These are phyloP conservation scores for Sporopachydermia quercuum DNA, from an alignment of 805 yeast genomes.

Conservation along the genomic window DNA sequence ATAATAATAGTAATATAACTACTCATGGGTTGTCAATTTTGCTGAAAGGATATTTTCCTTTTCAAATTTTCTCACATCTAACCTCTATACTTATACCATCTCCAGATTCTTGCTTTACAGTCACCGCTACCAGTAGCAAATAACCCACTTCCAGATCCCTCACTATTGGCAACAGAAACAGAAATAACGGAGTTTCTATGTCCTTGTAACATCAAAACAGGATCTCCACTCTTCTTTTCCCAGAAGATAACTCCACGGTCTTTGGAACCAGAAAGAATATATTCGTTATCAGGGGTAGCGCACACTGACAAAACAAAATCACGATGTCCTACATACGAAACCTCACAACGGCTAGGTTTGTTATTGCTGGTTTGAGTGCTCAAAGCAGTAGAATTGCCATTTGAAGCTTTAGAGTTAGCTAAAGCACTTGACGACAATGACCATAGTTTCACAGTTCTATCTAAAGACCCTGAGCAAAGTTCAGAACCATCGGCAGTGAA, in stretches of 20 bases:
- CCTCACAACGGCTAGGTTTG: conserved; percentile 54
- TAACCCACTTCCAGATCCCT: conserved; percentile 55
- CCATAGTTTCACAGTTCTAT: conserved; percentile 94
- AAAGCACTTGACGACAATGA: conserved; percentile 46
- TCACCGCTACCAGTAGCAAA: conserved; percentile 98
- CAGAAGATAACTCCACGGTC: conserved; percentile 96
- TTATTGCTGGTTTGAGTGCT: too few relatives aligned
- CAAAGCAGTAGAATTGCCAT: conserved; percentile 19
- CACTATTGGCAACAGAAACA: conserved; percentile 75
- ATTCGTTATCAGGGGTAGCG: conserved; percentile 83
- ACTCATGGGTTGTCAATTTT: too few relatives aligned
- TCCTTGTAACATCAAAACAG: conserved; percentile 90
- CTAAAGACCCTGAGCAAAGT: conserved; percentile 88
- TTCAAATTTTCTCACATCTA: too few relatives aligned
- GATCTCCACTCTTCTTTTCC: conserved; percentile 87
- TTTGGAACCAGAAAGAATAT: conserved; percentile 85
- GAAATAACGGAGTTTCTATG: conserved; percentile 92
- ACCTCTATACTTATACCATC: conserved; percentile 39
- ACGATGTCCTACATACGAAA: conserved; percentile 89
- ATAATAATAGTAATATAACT: too few relatives aligned
- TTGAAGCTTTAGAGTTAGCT: conserved; percentile 17
- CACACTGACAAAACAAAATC: conserved; percentile 93
- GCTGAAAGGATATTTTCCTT: too few relatives aligned
- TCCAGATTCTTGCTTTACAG: conserved; percentile 95
- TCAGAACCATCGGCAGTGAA: conserved; percentile 85